Evolutionary conservation across 2,329 filamentous ascomycete species (phyloP).

Genomic region (Trichoderma semiorbis): DNA sequence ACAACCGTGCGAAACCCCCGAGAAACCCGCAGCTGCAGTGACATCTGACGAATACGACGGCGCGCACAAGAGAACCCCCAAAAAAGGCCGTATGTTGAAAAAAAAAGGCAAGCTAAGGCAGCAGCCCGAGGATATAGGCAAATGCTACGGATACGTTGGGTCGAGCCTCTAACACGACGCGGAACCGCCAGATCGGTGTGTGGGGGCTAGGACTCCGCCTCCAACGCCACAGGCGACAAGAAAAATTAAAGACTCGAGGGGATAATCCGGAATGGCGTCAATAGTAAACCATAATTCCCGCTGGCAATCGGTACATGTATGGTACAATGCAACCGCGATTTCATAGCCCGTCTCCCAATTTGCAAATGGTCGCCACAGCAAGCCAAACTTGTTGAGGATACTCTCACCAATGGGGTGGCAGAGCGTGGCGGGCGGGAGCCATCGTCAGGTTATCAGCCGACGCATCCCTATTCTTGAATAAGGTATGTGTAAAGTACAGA

Average conservation of each 20-base stretch:
- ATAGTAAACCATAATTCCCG: neutral
- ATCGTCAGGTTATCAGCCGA: neutral
- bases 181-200: conserved; percentile 13
- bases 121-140: neutral
- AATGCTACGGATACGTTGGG: neutral
- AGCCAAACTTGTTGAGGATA: neutral
- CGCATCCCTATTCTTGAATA: neutral
- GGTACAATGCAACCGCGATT: neutral
- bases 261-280: neutral
- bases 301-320: neutral
- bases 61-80: neutral
- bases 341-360: neutral
- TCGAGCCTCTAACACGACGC: neutral
- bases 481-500: neutral
- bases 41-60: neutral
- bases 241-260: neutral
- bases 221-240: conserved; percentile 6
- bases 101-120: neutral
- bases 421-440: neutral
- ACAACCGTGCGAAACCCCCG: neutral
- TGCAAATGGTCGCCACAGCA: neutral
- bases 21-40: neutral
- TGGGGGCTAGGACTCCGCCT: conserved; percentile 6
- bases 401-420: neutral
- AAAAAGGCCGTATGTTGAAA: neutral